Base-by-base conservation (phyloP, 192 early-diverging fungal genomes). In the Spinellus fusiger region DNA sequence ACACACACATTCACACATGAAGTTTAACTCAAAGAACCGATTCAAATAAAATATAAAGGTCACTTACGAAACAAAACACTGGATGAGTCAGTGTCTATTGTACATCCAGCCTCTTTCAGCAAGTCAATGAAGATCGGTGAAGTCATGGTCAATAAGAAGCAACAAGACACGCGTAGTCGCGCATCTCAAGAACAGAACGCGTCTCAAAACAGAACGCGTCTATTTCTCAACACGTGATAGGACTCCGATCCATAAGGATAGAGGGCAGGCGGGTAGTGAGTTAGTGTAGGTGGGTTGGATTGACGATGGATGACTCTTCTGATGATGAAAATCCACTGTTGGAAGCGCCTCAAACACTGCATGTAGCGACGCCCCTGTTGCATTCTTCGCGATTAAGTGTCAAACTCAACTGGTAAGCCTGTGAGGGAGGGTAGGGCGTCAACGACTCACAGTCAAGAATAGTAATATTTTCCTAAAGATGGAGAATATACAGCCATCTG, bases 401-500 rank as follows among this genome's bases (percentile, higher is more conserved):
- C 16, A 56, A 55, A 32, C 29, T 70, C 13, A 56, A 66, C 10
- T 66, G 66, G 69, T 64, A 65, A 63, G 54, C 31, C 33, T 37
- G 20, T 31, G 23, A 22, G 13, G 44, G 44, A 32, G 15, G 33
- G 33, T 23, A 26, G 15, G 28, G 0, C 34, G 15, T 61, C 23
- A 25, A 38, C 8, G 7, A 15, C 18, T 35, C 27, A 16, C 33
- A 46, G 5, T 54, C 4, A 3, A 22, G 9, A 49, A 16, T 59
- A 82, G 84, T 54, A 88, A 88, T 62, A 72, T 86, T 16, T 88
- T 82, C 81, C 78, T 90, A 16, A 90, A 90, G 67, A 78, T 86
- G 34, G 88, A 90, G 52, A 87, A 83, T 68, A 75, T 90, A 59
- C 88, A 90, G 57, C 85, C 85, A 10, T 81, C 84, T 5, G 85